A percentile compares a stretch with the other conserved stretches of the same genome.
Evolutionary conservation across 805 yeast species (phyloP).

Genomic region (Wickerhamomyces chaumierensis): DNA sequence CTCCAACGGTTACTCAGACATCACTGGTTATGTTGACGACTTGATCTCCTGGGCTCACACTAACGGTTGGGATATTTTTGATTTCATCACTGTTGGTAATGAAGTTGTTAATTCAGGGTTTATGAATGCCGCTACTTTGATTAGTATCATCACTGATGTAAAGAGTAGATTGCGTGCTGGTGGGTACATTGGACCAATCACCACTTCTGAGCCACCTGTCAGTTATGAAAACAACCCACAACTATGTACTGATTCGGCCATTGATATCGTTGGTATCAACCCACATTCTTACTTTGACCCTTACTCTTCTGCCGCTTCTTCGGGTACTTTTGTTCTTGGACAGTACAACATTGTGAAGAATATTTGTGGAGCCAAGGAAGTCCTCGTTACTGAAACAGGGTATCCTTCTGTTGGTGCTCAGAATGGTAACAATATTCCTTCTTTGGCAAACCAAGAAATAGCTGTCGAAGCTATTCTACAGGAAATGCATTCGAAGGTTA

Average conservation of each 20-base stretch:
- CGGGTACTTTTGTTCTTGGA: constrained; percentile 61
- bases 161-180: constrained; percentile 45
- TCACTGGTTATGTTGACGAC: constrained; percentile 45
- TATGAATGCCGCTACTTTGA: constrained; percentile 49
- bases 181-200: constrained; percentile 67
- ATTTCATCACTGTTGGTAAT: constrained; percentile 74
- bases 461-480: constrained; percentile 59
- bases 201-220: constrained; percentile 89
- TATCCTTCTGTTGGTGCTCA: constrained; percentile 67
- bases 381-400: constrained; percentile 77
- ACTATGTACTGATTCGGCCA: constrained; percentile 55
- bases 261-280: constrained; percentile 80
- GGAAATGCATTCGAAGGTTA: constrained; percentile 45
- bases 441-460: constrained; percentile 51
- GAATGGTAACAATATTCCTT: constrained; percentile 69
- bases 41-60: constrained; percentile 37
- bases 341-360: constrained; percentile 46
- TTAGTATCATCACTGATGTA: constrained; percentile 53
- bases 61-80: constrained; percentile 61
- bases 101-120: constrained; percentile 69
- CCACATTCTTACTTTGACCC: constrained; percentile 79
- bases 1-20: constrained; percentile 52
- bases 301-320: constrained; percentile 44
- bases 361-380: constrained; percentile 42
- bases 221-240: constrained; percentile 49